Base-by-base conservation (phyloP, 2,329 filamentous ascomycete genomes). In the Daldinia eschscholtzii region DNA sequence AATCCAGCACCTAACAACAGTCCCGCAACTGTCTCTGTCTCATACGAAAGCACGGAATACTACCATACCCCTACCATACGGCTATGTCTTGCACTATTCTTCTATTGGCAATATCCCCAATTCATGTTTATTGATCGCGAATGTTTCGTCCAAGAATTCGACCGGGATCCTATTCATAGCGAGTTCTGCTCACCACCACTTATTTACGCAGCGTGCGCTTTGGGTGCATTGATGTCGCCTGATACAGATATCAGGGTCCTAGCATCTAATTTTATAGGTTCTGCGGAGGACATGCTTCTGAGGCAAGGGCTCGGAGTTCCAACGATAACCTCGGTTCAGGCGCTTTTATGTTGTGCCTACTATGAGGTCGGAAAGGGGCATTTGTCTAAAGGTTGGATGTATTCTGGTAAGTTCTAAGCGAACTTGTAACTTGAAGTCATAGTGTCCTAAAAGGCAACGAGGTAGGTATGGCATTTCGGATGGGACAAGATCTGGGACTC, bases 171-270 rank as follows among this genome's bases (percentile, higher is more conserved):
- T 42, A 57, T 57, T 41, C n/a, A 41, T 28, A 26, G 33, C 10
- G 53, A 57, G 28, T 57, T 57, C 37, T 57, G 53, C 23, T 57
- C 53, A n/a, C 53, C 53, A 6, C 33, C 53, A 23, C 53, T 56
- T 20, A 56, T 56, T n/a, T 35, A 56, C 13, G 53, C 53, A 10
- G 53, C 53, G 6, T 56, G 33, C 18, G 53, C 35, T 56, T 37
- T 56, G 20, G 53, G 53, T n/a, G 35, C 53, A 15, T 12, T 56
- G 35, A 56, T 41, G 53, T 56, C 53, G 15, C 53, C 33, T 3
- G 53, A 56, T 23, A 1, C 37, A 15, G 37, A 41, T 41, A 41
- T 15, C 37, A 41, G 10, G 13, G 37, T 13, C 10, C 37, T 41
- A 15, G 37, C 37, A 15, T 12, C 37, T 15, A 15, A 15, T 4